Percentiles rank a stretch among this genome's conserved stretches.
Evolutionary conservation across 2,329 filamentous ascomycete species (phyloP).

Genomic region (Celoporthe dispersa): DNA sequence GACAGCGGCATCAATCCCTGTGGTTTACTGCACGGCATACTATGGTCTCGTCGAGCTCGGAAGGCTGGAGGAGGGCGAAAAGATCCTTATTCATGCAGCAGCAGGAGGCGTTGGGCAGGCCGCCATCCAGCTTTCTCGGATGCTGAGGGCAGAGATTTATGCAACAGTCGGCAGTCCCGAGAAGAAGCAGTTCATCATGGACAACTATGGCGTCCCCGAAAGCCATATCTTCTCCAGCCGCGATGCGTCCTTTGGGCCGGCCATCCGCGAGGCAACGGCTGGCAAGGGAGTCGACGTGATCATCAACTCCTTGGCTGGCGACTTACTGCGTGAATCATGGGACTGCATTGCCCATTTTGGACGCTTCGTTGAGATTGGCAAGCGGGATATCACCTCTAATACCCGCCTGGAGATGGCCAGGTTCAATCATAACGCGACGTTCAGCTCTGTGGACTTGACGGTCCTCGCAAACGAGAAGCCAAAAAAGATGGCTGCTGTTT

Average conservation of each 20-base stretch:
- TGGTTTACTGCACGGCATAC: constrained; percentile 36
- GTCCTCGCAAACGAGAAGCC: constrained; percentile 12
- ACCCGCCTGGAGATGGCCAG: constrained; percentile 19
- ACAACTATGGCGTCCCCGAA: constrained; percentile 24
- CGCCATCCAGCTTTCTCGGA: constrained; percentile 12
- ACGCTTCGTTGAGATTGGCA: constrained; percentile 27
- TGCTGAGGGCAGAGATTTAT: constrained; percentile 36
- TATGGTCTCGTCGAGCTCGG: constrained; percentile 34
- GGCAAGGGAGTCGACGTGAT: constrained; percentile 22
- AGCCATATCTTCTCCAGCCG: constrained; percentile 31
- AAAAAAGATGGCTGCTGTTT: background rate
- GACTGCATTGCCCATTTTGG: constrained; percentile 23
- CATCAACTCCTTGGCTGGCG: constrained; percentile 27
- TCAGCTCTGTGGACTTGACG: constrained; percentile 19
- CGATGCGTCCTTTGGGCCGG: background rate
- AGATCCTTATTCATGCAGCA: constrained; percentile 35
- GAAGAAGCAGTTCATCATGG: constrained; percentile 37
- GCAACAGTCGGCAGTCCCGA: constrained; percentile 37
- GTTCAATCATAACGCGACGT: constrained; percentile 30
- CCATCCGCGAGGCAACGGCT: background rate
- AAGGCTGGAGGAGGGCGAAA: constrained; percentile 31
- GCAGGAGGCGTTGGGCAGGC: constrained; percentile 29
- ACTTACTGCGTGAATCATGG: constrained; percentile 21
- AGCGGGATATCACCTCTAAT: constrained; percentile 17
- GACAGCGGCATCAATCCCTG: constrained; percentile 30